phyloP scores from a whole-genome alignment of 2,329 filamentous ascomycete species.

The Colletotrichum filicis region DNA sequence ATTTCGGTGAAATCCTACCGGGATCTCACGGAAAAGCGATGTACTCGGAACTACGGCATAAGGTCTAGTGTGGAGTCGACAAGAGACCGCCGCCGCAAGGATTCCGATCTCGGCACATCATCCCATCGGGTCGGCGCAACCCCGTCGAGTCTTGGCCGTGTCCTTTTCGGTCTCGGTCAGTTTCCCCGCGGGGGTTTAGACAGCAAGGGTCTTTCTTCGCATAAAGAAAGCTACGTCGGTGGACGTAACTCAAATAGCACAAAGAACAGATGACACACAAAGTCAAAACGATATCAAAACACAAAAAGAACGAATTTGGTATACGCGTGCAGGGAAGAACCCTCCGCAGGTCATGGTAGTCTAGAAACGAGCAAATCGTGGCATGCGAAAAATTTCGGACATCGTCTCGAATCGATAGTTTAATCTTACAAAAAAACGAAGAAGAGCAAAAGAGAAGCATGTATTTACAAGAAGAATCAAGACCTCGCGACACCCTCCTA shows the following conservation, averaged over 20 bases:
- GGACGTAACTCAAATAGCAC: background rate
- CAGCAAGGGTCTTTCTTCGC: too few species aligned
- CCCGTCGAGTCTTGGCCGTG: background rate
- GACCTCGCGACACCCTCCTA: background rate
- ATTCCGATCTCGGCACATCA: slow-evolving; percentile 8
- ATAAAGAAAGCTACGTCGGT: background rate
- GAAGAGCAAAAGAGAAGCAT: background rate
- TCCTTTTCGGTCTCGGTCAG: background rate
- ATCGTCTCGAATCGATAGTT: background rate
- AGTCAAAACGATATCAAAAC: background rate
- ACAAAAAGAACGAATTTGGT: background rate
- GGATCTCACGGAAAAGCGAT: background rate
- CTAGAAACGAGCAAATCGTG: background rate
- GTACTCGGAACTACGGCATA: background rate
- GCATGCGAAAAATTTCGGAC: background rate
- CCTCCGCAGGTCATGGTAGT: slow-evolving; percentile 5
- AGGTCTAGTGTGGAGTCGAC: background rate
- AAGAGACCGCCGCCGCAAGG: slow-evolving; percentile 2
- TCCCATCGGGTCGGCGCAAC: background rate
- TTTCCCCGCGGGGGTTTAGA: too few species aligned
- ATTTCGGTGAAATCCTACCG: background rate
- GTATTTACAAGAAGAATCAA: slow-evolving; percentile 23
- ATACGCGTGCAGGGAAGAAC: background rate
- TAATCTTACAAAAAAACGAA: slow-evolving; percentile 15
- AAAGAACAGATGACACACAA: slow-evolving; percentile 1